Percentiles rank a stretch among this genome's conserved stretches.
phyloP scores from a whole-genome alignment of 805 yeast species.

The Saturnispora gosingensis region DNA sequence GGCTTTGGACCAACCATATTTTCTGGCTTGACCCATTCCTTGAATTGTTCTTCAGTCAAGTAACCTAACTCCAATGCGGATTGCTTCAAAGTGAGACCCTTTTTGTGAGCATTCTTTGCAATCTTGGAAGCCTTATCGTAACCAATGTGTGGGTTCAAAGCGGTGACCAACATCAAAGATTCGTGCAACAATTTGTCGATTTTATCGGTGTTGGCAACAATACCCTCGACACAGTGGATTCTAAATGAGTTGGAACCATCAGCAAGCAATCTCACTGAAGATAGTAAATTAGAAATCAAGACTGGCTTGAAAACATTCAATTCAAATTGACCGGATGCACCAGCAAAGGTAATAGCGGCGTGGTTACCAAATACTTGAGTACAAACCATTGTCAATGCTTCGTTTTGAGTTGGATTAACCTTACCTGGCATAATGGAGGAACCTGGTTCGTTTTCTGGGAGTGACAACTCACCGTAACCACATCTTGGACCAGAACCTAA shows the following conservation, averaged over 20 bases:
- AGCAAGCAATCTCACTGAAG: slow-evolving; percentile 79
- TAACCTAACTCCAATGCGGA: slow-evolving; percentile 88
- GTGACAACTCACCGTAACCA: slow-evolving; percentile 91
- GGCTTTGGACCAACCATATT: slow-evolving; percentile 90
- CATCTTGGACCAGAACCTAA: slow-evolving; percentile 99
- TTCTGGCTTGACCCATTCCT: slow-evolving; percentile 96
- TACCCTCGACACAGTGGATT: slow-evolving; percentile 91
- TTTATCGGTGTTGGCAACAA: slow-evolving; percentile 78
- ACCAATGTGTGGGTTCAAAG: slow-evolving; percentile 97
- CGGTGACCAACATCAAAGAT: slow-evolving; percentile 96
- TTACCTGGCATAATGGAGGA: slow-evolving; percentile 99
- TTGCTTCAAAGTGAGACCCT: slow-evolving; percentile 91
- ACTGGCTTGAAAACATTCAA: slow-evolving; percentile 97
- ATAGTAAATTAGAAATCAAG: slow-evolving; percentile 80
- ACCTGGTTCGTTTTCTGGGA: slow-evolving; percentile 99
- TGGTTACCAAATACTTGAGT: slow-evolving; percentile 97
- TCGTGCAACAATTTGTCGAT: slow-evolving; percentile 84
- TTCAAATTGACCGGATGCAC: slow-evolving; percentile 98
- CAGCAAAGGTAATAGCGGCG: slow-evolving; percentile 90
- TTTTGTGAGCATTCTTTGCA: slow-evolving; percentile 97
- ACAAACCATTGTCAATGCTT: slow-evolving; percentile 97
- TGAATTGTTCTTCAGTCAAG: slow-evolving; percentile 77
- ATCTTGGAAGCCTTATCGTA: slow-evolving; percentile 96
- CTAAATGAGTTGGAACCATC: slow-evolving; percentile 90
- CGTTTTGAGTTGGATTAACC: slow-evolving; percentile 98